phyloP scores from a whole-genome alignment of 2,329 filamentous ascomycete species.

The Byssochlamys sp. region DNA sequence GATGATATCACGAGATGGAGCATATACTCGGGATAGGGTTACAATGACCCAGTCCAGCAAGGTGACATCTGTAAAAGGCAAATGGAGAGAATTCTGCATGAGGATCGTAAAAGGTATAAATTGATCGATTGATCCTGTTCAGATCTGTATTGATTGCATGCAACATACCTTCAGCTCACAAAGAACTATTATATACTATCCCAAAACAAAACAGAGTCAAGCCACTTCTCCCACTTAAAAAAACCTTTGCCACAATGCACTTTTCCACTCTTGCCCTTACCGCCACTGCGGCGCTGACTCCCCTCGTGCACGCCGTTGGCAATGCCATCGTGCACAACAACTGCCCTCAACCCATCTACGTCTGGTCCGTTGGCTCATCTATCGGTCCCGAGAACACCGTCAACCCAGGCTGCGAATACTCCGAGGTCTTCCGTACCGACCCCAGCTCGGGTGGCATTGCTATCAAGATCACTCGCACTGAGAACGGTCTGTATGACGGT shows the following conservation, averaged over 20 bases:
- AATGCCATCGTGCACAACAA: constrained; percentile 26
- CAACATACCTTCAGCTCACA: neutral
- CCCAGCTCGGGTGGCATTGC: constrained; percentile 29
- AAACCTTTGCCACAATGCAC: constrained; percentile 5
- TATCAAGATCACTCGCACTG: constrained; percentile 31
- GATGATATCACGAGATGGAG: neutral
- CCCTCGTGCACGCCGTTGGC: constrained; percentile 14
- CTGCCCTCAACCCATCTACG: constrained; percentile 24
- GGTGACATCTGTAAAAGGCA: neutral
- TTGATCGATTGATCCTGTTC: neutral
- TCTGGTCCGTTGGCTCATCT: constrained; percentile 28
- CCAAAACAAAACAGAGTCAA: neutral
- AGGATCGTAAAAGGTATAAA: neutral
- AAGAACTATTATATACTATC: neutral
- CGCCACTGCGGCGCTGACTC: constrained; percentile 3
- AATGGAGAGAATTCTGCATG: neutral
- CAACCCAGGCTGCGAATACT: constrained; percentile 17
- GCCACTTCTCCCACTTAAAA: neutral
- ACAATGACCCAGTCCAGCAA: neutral
- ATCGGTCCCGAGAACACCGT: constrained; percentile 17
- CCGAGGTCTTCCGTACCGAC: constrained; percentile 27
- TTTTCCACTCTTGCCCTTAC: constrained; percentile 5
- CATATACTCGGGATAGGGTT: neutral
- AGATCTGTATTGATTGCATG: neutral
- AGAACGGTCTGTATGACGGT: constrained; percentile 24